Evolutionary conservation across 225 moss, liverwort and hornwort genomes (phyloP).

Genomic region (Physcomitrium patens): DNA sequence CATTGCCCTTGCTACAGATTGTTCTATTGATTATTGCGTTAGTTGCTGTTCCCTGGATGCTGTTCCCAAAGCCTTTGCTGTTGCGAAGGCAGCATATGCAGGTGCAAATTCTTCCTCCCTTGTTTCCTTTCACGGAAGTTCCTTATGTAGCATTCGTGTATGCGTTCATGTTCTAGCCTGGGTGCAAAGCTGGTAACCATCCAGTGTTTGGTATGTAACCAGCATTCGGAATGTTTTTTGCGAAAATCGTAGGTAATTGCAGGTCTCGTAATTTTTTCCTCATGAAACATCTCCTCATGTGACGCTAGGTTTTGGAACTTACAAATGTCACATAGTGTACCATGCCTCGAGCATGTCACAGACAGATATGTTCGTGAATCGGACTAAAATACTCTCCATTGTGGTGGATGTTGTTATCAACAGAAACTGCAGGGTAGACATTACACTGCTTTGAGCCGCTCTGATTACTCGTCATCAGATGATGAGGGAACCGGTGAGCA

Average conservation of each 20-base stretch:
- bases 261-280: background rate
- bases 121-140: background rate
- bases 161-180: background rate
- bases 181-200: background rate
- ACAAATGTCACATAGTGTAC: background rate
- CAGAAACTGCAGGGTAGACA: slow-evolving; percentile 82
- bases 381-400: background rate
- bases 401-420: slow-evolving; percentile 7
- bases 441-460: slow-evolving; percentile 82
- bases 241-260: no score
- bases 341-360: background rate
- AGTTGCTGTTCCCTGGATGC: slow-evolving; percentile 70
- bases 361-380: background rate
- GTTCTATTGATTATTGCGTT: slow-evolving; percentile 67
- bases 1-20: slow-evolving; percentile 33
- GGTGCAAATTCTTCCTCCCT: slow-evolving; percentile 28
- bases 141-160: background rate
- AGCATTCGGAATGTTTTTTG: background rate
- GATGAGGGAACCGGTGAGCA: slow-evolving; percentile 66
- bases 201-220: background rate
- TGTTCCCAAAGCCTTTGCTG: slow-evolving; percentile 66
- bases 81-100: slow-evolving; percentile 62
- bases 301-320: background rate
- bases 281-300: background rate
- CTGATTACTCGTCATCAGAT: slow-evolving; percentile 79